A percentile compares a stretch with the other conserved stretches of the same genome.
Conservation (phyloP, 108 stramenopile species). For the Cyclotella baltica region DNA sequence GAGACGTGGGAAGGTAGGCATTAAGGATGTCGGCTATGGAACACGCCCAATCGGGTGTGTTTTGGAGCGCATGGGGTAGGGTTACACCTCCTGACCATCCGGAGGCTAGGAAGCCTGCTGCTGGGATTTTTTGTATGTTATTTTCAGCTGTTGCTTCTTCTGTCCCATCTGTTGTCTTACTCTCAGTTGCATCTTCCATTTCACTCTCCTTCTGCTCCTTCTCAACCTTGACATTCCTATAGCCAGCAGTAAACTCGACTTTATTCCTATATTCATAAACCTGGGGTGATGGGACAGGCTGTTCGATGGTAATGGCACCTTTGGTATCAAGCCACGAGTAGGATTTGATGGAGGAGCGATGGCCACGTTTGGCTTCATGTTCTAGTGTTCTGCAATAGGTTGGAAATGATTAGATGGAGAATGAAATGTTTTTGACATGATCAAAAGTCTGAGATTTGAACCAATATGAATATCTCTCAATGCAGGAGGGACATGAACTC, state of each 20-base stretch:
- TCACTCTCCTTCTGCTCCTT: constrained; percentile 13
- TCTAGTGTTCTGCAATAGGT: constrained; percentile 41
- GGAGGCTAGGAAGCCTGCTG: constrained; percentile 81
- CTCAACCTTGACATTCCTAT: constrained; percentile 29
- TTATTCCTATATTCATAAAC: constrained; percentile 87
- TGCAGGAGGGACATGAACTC: too few species aligned
- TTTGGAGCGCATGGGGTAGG: constrained; percentile 75
- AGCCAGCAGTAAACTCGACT: constrained; percentile 90
- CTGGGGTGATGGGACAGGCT: constrained; percentile 61
- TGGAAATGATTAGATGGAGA: background rate
- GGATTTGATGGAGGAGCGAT: constrained; percentile 16
- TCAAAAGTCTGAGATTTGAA: too few species aligned
- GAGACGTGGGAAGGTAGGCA: constrained; percentile 58
- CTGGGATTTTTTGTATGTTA: constrained; percentile 46
- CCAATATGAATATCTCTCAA: too few species aligned
- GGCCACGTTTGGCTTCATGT: constrained; percentile 59
- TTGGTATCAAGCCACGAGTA: constrained; percentile 66
- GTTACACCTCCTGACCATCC: constrained; percentile 81
- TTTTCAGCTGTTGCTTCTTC: background rate
- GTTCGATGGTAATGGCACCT: constrained; percentile 56
- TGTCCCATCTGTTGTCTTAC: background rate
- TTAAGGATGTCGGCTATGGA: constrained; percentile 71
- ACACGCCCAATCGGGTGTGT: constrained; percentile 78
- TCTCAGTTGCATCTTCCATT: constrained; percentile 8
- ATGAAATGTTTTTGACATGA: too few species aligned